Percentiles rank a stretch among this genome's conserved stretches.
Conservation (phyloP, 495 filamentous ascomycete species). For the Aspergillus kassunensis region DNA sequence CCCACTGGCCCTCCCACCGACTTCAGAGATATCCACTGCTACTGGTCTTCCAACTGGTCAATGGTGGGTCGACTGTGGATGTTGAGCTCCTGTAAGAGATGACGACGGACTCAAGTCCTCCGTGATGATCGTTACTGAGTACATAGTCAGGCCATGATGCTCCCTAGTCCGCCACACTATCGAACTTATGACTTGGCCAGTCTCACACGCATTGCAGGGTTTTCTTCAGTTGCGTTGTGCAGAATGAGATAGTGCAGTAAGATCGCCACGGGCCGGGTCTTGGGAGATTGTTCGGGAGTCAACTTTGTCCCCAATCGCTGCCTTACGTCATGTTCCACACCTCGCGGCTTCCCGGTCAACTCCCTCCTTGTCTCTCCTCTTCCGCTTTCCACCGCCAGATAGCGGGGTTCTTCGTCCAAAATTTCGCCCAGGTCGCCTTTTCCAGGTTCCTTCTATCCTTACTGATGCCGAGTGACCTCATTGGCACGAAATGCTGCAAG, state of each 20-base stretch:
- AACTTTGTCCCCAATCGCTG: no score
- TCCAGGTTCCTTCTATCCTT: not conserved
- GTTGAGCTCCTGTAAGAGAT: conserved; percentile 26
- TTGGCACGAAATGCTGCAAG: not conserved
- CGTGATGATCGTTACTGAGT: no score
- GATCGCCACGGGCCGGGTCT: conserved; percentile 2
- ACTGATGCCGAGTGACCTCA: not conserved
- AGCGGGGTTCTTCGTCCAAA: conserved; percentile 4
- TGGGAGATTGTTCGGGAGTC: no score
- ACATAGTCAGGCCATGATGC: no score
- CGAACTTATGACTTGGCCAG: no score
- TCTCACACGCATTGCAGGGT: not conserved
- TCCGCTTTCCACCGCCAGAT: not conserved
- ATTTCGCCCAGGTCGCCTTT: not conserved
- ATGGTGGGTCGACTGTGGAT: conserved; percentile 39
- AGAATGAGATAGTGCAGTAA: not conserved
- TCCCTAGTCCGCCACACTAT: no score
- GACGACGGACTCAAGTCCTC: conserved; percentile 3
- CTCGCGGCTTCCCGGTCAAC: not conserved
- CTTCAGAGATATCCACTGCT: conserved; percentile 30
- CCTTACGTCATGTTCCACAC: not conserved
- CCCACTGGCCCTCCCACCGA: conserved; percentile 29
- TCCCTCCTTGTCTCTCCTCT: not conserved
- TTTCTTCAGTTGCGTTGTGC: not conserved
- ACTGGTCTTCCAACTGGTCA: conserved; percentile 26